Evolutionary conservation across 371 early-diverging fungal species (phyloP).

Genomic region (Coemansia sp.): DNA sequence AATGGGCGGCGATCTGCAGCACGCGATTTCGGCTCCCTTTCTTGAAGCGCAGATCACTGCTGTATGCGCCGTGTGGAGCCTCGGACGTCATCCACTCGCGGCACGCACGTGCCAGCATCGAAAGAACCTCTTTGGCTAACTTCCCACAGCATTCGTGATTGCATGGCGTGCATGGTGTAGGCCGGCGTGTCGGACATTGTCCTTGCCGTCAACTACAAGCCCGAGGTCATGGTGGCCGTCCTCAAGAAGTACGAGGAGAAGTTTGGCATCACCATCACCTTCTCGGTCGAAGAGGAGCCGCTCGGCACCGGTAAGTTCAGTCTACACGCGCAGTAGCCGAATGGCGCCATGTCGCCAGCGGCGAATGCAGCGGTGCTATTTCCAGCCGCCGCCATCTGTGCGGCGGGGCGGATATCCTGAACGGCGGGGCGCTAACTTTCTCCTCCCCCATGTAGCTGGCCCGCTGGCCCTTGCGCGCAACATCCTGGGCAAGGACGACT

Average conservation of each 20-base stretch:
- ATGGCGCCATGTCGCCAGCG: not conserved
- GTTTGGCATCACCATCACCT: constrained; percentile 91
- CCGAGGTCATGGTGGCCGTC: constrained; percentile 90
- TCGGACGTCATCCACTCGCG: not conserved
- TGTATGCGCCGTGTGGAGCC: not conserved
- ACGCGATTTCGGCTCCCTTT: constrained; percentile 1
- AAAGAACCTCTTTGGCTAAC: not conserved
- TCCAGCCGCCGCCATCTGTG: not conserved
- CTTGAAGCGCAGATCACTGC: constrained; percentile 1
- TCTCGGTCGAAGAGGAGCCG: constrained; percentile 96
- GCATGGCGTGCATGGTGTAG: constrained; percentile 52
- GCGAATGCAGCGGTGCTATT: not conserved
- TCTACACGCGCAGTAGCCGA: not conserved
- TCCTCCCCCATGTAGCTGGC: constrained; percentile 66
- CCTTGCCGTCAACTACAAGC: constrained; percentile 98
- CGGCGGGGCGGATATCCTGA: not conserved
- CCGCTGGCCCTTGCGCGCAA: constrained; percentile 94
- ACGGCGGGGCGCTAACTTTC: not conserved
- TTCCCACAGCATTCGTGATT: not conserved
- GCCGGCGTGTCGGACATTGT: constrained; percentile 98
- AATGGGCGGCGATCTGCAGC: not conserved
- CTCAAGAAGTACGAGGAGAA: constrained; percentile 84
- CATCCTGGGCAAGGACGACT: constrained; percentile 85
- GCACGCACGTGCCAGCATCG: not conserved
- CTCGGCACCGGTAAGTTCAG: constrained; percentile 76